These are phyloP conservation scores for Tulasnella sp. DNA, from an alignment of 768 basidiomycete species.

Conservation along the genomic window DNA sequence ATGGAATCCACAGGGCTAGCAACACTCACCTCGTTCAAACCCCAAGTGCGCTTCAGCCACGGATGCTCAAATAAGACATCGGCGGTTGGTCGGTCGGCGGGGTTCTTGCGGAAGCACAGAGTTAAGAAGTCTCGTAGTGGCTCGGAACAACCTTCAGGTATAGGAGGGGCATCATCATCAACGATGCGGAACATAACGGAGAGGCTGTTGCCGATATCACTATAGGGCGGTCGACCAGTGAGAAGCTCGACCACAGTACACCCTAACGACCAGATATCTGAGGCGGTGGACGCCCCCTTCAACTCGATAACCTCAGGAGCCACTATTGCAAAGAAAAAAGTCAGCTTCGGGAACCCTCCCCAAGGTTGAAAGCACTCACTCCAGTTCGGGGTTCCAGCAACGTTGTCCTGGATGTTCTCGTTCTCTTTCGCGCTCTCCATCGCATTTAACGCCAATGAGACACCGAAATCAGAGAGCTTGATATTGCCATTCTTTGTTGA, in stretches of 20 bases:
- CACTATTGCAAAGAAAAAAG: constrained; percentile 35
- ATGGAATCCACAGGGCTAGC: neutral
- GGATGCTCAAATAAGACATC: constrained; percentile 78
- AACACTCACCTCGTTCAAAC: constrained; percentile 54
- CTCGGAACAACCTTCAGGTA: constrained; percentile 72
- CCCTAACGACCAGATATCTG: constrained; percentile 92
- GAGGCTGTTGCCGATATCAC: constrained; percentile 82
- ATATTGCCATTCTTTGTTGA: constrained; percentile 96
- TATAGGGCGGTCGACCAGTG: constrained; percentile 86
- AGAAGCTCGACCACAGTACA: constrained; percentile 92
- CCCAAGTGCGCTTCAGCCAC: constrained; percentile 80
- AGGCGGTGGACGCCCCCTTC: constrained; percentile 84
- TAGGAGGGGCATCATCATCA: constrained; percentile 79
- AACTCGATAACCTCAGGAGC: constrained; percentile 96
- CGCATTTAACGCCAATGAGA: constrained; percentile 88
- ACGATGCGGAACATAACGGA: constrained; percentile 98
- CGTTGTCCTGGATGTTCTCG: constrained; percentile 48
- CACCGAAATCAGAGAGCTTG: constrained; percentile 95
- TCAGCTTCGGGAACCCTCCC: neutral
- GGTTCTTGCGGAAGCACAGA: constrained; percentile 88
- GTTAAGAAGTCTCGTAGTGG: constrained; percentile 67
- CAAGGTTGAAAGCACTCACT: constrained; percentile 33
- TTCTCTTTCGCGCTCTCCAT: constrained; percentile 48
- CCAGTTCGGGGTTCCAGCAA: constrained; percentile 96
- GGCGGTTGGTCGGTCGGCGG: constrained; percentile 70